Base-by-base conservation (phyloP, 2,329 filamentous ascomycete genomes). In the Aspergillus aculeatus region DNA sequence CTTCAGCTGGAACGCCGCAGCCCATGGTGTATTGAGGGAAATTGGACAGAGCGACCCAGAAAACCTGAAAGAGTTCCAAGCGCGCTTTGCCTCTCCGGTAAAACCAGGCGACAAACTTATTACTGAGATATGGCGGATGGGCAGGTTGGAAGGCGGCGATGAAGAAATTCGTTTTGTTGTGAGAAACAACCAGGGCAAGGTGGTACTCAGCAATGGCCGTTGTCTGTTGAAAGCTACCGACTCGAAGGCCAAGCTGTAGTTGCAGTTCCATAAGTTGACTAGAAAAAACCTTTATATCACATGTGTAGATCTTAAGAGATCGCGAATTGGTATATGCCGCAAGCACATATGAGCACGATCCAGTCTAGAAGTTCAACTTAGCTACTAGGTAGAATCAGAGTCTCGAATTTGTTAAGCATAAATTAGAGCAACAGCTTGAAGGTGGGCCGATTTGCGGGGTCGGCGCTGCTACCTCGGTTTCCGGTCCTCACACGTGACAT, bases 51-150 rank as follows among this genome's bases (percentile, higher is more conserved):
- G 89, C 74, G 85, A 96, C 71, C 90, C 92, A 1, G 84, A 84
- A 65, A 96, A 94, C 70, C 82, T 97, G 67, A 90, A 86, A 78
- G 91, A 95, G 77, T 96, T 94, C 80, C 91, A 94, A 80, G 92
- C 92, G 19, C 83, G 92, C 48, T 96, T 96, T 73, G 91, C 91
- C 12, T 89, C 86, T 64, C 92, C 92, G 1, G 92, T 96, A 9
- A 87, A 86, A 73, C 91, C 92, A 0, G 91, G 90, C 23, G 90
- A 95, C 73, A 92, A 89, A 79, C 82, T 96, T 31, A 84, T 91
- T 38, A 91, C 88, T 5, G 87, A 91, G 72, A 90, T 90, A 54
- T 97, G 93, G 93, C 83, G 83, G 72, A 91, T 85, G 23, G 92
- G 92, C 1, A 84, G 83, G 48, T 47, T 66, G 1, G 79, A 65